These are phyloP conservation scores for Elymus sibiricus DNA, from an alignment of 176 grass and related monocot species.

Conservation along the genomic window DNA sequence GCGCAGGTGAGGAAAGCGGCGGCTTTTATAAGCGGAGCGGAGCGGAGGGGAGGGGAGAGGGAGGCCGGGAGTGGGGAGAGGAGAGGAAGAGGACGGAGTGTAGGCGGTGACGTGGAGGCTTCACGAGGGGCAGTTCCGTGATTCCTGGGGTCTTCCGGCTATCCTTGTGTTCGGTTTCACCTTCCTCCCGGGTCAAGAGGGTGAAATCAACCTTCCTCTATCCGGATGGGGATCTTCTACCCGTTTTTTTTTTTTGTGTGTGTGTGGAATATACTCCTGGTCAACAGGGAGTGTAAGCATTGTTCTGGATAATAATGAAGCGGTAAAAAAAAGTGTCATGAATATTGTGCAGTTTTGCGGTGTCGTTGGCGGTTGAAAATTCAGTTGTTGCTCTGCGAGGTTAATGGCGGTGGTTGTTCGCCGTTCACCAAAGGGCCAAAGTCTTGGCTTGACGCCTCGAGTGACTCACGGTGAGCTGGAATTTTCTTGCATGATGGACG, in stretches of 20 bases:
- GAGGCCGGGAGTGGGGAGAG: too few species aligned
- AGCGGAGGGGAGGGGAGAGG: neutral
- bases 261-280: too few species aligned
- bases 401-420: too few species aligned
- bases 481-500: neutral
- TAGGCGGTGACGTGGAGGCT: neutral
- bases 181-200: neutral
- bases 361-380: too few species aligned
- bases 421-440: neutral
- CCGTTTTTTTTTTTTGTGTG: too few species aligned
- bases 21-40: slow-evolving; percentile 20
- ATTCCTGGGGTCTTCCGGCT: neutral
- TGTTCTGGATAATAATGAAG: neutral
- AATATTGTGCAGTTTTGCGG: neutral
- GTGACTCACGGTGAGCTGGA: neutral
- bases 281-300: neutral
- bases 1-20: neutral
- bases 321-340: neutral
- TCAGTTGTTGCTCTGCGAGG: too few species aligned
- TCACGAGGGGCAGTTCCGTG: neutral
- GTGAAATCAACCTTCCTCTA: too few species aligned
- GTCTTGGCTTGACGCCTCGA: too few species aligned
- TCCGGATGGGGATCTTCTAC: too few species aligned
- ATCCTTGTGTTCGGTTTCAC: neutral
- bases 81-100: neutral